Evolutionary conservation across 106 monocot genomes (phyloP).

Genomic region (Iris macrosiphon): DNA sequence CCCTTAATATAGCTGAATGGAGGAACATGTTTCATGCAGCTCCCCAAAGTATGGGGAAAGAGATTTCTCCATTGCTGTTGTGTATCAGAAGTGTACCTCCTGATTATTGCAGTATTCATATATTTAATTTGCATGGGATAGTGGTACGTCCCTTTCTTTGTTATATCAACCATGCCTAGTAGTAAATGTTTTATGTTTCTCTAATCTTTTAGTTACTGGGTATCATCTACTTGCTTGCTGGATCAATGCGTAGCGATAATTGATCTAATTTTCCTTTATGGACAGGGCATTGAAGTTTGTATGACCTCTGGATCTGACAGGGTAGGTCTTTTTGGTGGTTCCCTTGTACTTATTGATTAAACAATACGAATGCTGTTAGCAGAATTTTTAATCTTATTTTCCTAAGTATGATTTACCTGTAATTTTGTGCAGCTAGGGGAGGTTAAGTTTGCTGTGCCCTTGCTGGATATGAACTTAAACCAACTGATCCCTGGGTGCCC

Average conservation of each 20-base stretch:
- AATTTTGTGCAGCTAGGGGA: conserved; percentile 41
- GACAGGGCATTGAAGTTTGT: conserved; percentile 83
- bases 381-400: neutral
- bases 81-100: no score
- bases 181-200: neutral
- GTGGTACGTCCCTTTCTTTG: neutral
- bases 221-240: neutral
- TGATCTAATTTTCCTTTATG: conserved; percentile 3
- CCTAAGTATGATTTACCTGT: neutral
- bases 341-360: no score
- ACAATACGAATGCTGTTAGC: no score
- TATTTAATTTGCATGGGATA: neutral
- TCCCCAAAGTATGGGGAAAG: no score
- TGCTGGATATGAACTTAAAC: conserved; percentile 62
- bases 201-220: neutral
- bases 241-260: neutral
- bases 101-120: neutral
- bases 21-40: no score
- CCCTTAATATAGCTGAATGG: no score
- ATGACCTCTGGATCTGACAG: conserved; percentile 47
- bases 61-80: neutral
- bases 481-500: conserved; percentile 54
- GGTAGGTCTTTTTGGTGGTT: conserved; percentile 30
- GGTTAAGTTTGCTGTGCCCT: conserved; percentile 86
- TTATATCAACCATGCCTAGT: no score